A percentile compares a stretch with the other conserved stretches of the same genome.
phyloP scores from a whole-genome alignment of 352 stramenopile genomes.

The Globisporangium nagaii region DNA sequence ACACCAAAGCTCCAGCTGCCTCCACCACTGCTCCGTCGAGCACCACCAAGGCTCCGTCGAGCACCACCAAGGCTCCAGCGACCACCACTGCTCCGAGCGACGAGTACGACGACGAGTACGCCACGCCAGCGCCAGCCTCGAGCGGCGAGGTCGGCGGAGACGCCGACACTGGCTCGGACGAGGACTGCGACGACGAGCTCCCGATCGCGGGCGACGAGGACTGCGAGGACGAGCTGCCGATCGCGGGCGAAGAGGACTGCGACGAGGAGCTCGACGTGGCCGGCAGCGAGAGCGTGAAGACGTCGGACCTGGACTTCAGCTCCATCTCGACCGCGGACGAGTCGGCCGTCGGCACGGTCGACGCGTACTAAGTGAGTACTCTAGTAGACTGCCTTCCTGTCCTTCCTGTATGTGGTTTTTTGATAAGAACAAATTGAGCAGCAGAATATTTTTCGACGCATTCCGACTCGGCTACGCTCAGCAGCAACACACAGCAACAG shows the following conservation, averaged over 20 bases:
- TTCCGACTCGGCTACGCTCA: no score
- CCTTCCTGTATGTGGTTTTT: constrained; percentile 23
- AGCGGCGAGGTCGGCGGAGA: not conserved
- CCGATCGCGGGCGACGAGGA: constrained; percentile 13
- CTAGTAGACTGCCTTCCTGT: constrained; percentile 2
- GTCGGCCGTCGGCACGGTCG: constrained; percentile 16
- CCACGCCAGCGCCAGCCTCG: constrained; percentile 7
- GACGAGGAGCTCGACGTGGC: constrained; percentile 23
- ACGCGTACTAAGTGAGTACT: constrained; percentile 21
- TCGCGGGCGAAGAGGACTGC: constrained; percentile 1
- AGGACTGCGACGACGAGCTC: constrained; percentile 15
- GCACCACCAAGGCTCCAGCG: not conserved
- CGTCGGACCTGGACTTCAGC: constrained; percentile 27
- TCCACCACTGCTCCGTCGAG: not conserved
- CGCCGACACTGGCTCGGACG: not conserved
- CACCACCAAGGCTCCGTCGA: not conserved
- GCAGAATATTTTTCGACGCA: no score
- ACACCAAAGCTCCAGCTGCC: not conserved
- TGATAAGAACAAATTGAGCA: no score
- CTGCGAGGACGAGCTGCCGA: not conserved
- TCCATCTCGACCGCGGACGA: constrained; percentile 14
- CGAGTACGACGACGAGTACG: constrained; percentile 3
- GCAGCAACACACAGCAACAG: no score
- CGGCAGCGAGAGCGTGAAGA: constrained; percentile 15
- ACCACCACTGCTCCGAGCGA: constrained; percentile 90